Conservation (phyloP, 2,329 filamentous ascomycete genomes). For the Ustulina deusta region DNA sequence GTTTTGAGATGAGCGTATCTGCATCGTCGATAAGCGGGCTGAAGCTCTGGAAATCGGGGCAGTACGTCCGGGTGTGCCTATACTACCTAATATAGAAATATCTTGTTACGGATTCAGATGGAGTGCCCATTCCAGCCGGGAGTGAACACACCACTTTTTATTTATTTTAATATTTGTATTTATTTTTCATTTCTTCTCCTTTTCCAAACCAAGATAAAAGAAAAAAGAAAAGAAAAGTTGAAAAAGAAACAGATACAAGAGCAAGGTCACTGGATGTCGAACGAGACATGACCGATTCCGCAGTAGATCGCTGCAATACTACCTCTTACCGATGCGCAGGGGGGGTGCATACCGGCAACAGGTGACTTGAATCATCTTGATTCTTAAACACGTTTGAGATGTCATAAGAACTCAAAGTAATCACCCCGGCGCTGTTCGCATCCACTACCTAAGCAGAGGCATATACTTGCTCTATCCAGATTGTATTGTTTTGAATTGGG, state of each 20-base stretch:
- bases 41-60: slow-evolving; percentile 9
- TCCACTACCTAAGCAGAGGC: background rate
- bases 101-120: background rate
- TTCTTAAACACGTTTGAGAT: slow-evolving; percentile 39
- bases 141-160: no score
- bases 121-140: background rate
- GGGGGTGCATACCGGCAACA: slow-evolving; percentile 28
- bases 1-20: background rate
- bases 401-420: slow-evolving; percentile 28
- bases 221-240: no score
- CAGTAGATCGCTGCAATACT: slow-evolving; percentile 17
- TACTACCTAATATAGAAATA: background rate
- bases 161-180: no score
- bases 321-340: slow-evolving; percentile 4
- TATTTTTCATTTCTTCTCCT: no score
- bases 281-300: slow-evolving; percentile 13
- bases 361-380: slow-evolving; percentile 40
- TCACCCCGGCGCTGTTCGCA: background rate
- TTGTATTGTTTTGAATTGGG: background rate
- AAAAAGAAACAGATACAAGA: background rate
- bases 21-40: slow-evolving; percentile 1
- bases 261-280: slow-evolving; percentile 8
- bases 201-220: no score
- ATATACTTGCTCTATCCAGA: background rate
- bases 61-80: slow-evolving; percentile 2